A percentile compares a stretch with the other conserved stretches of the same genome.
Evolutionary conservation across 2,329 filamentous ascomycete genomes (phyloP).

Genomic region (Alternaria ventricosa): DNA sequence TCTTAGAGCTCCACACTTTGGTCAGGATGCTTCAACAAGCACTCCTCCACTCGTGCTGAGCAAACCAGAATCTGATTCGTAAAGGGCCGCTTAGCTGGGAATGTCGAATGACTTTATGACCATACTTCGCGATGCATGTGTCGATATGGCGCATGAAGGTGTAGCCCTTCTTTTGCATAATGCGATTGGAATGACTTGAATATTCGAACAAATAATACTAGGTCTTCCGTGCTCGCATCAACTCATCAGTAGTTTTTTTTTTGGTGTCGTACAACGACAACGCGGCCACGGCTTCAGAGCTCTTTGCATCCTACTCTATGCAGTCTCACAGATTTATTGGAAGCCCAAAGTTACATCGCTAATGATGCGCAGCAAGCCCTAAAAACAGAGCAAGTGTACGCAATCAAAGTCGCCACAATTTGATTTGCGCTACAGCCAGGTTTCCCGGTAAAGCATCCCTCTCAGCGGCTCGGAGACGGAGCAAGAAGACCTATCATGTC

Average conservation of each 20-base stretch:
- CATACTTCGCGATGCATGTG: not conserved
- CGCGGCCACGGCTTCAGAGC: not conserved
- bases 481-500: not conserved
- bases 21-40: conserved; percentile 50
- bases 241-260: not conserved
- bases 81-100: not conserved
- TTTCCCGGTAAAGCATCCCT: not conserved
- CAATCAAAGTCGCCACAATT: not conserved
- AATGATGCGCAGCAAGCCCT: not conserved
- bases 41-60: conserved; percentile 53
- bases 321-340: not conserved
- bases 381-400: not conserved
- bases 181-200: not conserved
- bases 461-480: not conserved
- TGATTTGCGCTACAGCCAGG: not conserved
- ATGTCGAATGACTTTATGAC: conserved; percentile 14
- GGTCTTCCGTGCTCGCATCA: not conserved
- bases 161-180: not conserved
- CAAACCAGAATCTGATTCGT: conserved; percentile 28
- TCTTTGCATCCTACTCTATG: not conserved
- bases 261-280: not conserved
- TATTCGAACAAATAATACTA: not conserved
- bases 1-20: conserved; percentile 57
- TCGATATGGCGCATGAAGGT: not conserved
- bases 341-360: not conserved